Evolutionary conservation across 345 rosid species (phyloP).

Genomic region (Turritis glabra): DNA sequence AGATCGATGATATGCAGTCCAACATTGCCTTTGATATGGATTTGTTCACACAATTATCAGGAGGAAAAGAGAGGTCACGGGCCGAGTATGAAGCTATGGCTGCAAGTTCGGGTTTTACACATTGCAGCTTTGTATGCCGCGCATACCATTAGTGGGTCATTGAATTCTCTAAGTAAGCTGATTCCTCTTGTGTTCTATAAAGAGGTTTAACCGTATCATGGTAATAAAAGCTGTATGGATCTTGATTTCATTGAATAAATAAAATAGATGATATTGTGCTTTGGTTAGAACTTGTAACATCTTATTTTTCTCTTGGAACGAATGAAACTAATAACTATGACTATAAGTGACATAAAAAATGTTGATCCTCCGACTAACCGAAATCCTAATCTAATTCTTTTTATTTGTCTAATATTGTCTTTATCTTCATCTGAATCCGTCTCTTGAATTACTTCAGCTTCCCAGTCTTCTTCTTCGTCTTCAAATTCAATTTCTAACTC

Average conservation of each 20-base stretch:
- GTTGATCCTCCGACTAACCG: conserved; percentile 57
- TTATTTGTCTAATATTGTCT: conserved; percentile 27
- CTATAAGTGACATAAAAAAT: conserved; percentile 58
- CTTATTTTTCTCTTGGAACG: conserved; percentile 48
- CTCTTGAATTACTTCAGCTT: conserved; percentile 33
- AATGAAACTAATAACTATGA: conserved; percentile 46
- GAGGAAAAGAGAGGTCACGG: conserved; percentile 43
- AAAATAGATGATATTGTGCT: not conserved
- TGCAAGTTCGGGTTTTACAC: conserved; percentile 33
- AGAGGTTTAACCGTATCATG: not conserved
- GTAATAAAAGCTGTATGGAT: conserved; percentile 4
- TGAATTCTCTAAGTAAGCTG: conserved; percentile 24
- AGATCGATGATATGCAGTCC: not conserved
- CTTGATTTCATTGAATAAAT: not conserved
- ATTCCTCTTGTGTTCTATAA: not conserved
- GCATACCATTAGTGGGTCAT: conserved; percentile 40
- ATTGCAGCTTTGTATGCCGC: conserved; percentile 18
- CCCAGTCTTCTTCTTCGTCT: conserved; percentile 39
- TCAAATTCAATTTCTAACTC: conserved; percentile 30
- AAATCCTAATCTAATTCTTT: conserved; percentile 22
- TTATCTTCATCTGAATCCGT: conserved; percentile 26
- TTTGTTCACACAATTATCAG: conserved; percentile 12
- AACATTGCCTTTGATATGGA: conserved; percentile 26
- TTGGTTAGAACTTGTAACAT: conserved; percentile 33
- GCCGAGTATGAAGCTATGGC: conserved; percentile 37